These are phyloP conservation scores for Priceomyces carsonii DNA, from an alignment of 805 yeast species.

Conservation along the genomic window DNA sequence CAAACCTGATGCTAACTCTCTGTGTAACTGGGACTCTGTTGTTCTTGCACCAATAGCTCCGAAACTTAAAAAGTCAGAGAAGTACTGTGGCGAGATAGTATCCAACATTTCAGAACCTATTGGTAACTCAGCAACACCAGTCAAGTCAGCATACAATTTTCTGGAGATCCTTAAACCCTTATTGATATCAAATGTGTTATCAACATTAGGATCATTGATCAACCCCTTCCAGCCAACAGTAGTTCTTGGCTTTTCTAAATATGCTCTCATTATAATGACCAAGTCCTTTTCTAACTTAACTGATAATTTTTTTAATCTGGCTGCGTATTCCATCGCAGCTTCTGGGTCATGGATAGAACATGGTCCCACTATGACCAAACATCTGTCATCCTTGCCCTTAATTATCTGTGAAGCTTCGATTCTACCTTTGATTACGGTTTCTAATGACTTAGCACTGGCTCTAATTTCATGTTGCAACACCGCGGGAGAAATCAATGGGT, in stretches of 20 bases:
- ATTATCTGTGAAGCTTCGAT: constrained; percentile 74
- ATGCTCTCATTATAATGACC: constrained; percentile 92
- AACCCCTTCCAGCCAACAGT: constrained; percentile 99
- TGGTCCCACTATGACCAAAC: constrained; percentile 90
- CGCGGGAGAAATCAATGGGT: constrained; percentile 93
- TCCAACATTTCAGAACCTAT: constrained; percentile 98
- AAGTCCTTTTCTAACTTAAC: constrained; percentile 75
- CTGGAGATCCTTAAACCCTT: constrained; percentile 89
- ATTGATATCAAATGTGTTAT: constrained; percentile 90
- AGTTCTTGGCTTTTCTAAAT: constrained; percentile 97
- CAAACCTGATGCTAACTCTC: constrained; percentile 95
- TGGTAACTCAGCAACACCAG: constrained; percentile 72
- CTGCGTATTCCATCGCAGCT: constrained; percentile 87
- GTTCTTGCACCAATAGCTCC: constrained; percentile 99
- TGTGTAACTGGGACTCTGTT: constrained; percentile 95
- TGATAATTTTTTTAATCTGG: constrained; percentile 61
- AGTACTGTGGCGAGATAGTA: constrained; percentile 94
- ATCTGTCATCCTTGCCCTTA: constrained; percentile 75
- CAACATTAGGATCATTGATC: constrained; percentile 94
- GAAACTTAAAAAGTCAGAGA: constrained; percentile 84
- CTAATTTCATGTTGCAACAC: constrained; percentile 84
- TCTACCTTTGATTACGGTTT: constrained; percentile 76
- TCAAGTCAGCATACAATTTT: constrained; percentile 78
- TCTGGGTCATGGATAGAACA: constrained; percentile 93
- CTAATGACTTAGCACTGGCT: constrained; percentile 52